Evolutionary conservation across 1,284 basidiomycete species (phyloP).

Genomic region (Fistulinella cinereoalba): DNA sequence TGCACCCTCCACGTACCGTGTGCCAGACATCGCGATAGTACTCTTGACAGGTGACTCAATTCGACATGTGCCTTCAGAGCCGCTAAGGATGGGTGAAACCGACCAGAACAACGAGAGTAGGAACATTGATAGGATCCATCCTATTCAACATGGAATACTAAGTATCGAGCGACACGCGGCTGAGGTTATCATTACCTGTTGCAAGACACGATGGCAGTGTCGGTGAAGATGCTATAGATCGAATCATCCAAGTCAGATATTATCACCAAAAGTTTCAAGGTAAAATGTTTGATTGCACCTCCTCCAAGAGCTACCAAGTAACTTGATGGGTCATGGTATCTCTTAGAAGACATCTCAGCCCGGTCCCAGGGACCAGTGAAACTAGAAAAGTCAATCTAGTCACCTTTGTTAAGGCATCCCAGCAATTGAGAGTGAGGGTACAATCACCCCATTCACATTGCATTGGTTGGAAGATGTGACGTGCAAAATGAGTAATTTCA

Average conservation of each 20-base stretch:
- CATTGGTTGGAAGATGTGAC: slow-evolving; percentile 21
- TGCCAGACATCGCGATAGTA: slow-evolving; percentile 24
- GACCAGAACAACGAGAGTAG: slow-evolving; percentile 30
- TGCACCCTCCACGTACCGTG: slow-evolving; percentile 15
- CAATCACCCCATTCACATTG: slow-evolving; percentile 30
- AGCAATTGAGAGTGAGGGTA: slow-evolving; percentile 23
- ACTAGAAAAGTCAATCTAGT: slow-evolving; percentile 13
- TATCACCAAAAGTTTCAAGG: background rate
- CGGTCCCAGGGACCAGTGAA: slow-evolving; percentile 4
- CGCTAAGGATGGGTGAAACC: slow-evolving; percentile 18
- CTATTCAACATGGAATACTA: slow-evolving; percentile 7
- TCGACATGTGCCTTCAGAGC: slow-evolving; percentile 27
- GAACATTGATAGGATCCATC: slow-evolving; percentile 28
- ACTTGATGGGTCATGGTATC: slow-evolving; percentile 12
- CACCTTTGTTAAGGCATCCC: slow-evolving; percentile 30
- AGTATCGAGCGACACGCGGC: background rate
- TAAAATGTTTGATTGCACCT: background rate
- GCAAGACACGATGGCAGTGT: slow-evolving; percentile 23
- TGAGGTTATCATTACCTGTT: slow-evolving; percentile 9
- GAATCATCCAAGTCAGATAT: slow-evolving; percentile 8
- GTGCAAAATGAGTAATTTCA: slow-evolving; percentile 21
- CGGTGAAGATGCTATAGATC: slow-evolving; percentile 23
- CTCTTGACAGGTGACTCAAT: slow-evolving; percentile 31
- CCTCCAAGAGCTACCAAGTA: slow-evolving; percentile 15
- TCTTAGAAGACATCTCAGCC: background rate